Evolutionary conservation across 1,284 basidiomycete genomes (phyloP).

Genomic region (Stygiomarasmius scandens): DNA sequence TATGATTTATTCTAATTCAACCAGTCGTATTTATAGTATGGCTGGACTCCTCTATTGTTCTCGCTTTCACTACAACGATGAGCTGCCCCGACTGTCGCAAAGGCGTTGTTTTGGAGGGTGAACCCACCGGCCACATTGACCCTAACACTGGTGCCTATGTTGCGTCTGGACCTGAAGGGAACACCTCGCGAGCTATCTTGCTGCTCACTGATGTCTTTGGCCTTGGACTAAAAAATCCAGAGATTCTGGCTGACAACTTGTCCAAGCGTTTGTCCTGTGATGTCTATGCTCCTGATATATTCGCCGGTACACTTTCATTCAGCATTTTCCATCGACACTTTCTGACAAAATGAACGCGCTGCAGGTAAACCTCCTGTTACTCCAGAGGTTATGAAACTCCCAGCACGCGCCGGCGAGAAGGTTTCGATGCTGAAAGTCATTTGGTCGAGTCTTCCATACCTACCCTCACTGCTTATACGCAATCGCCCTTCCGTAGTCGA

Average conservation of each 20-base stretch:
- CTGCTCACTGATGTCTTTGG: conserved; percentile 59
- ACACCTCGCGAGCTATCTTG: conserved; percentile 41
- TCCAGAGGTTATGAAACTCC: conserved; percentile 38
- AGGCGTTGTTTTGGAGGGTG: conserved; percentile 39
- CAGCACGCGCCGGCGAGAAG: conserved; percentile 44
- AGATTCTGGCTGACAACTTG: conserved; percentile 55
- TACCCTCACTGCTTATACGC: conserved; percentile 36
- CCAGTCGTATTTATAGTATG: too few relatives aligned
- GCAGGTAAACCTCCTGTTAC: conserved; percentile 45
- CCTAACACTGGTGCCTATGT: conserved; percentile 21
- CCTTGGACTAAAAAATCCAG: conserved; percentile 49
- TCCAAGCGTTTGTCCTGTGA: conserved; percentile 49
- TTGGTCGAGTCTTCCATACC: conserved; percentile 29
- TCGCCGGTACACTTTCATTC: conserved; percentile 36
- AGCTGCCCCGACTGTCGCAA: conserved; percentile 43
- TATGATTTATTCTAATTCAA: too few relatives aligned
- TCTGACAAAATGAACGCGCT: not conserved
- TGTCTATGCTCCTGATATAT: conserved; percentile 57
- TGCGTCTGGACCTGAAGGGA: conserved; percentile 23
- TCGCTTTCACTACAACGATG: conserved; percentile 31
- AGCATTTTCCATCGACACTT: not conserved
- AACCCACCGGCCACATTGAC: conserved; percentile 37
- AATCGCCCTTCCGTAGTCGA: conserved; percentile 46
- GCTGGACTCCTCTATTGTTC: conserved; percentile 31
- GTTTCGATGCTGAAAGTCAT: conserved; percentile 36